These are phyloP conservation scores for Odontarrhena argentea DNA, from an alignment of 345 rosid genomes.

Conservation along the genomic window DNA sequence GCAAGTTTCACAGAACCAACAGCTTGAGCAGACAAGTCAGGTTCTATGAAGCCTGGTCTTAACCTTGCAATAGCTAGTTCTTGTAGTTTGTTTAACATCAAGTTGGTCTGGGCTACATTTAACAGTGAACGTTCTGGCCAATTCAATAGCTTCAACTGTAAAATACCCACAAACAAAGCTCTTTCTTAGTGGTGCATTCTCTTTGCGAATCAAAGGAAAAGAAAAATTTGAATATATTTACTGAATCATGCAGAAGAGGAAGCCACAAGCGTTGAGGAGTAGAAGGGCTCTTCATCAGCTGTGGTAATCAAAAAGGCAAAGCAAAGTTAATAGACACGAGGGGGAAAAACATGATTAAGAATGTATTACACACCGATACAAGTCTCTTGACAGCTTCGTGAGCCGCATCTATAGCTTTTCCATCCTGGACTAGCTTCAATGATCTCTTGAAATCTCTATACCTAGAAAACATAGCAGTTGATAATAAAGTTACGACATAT, in stretches of 20 bases:
- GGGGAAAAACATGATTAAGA: not conserved
- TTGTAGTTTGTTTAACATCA: slow-evolving; percentile 81
- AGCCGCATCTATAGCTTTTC: slow-evolving; percentile 61
- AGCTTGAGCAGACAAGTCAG: slow-evolving; percentile 63
- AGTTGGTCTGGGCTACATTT: slow-evolving; percentile 64
- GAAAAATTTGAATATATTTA: slow-evolving; percentile 36
- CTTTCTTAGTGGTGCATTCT: not conserved
- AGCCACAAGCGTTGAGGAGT: slow-evolving; percentile 94
- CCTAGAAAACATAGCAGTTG: slow-evolving; percentile 46
- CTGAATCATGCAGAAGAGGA: slow-evolving; percentile 87
- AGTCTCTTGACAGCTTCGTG: slow-evolving; percentile 77
- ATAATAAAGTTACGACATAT: slow-evolving; percentile 4
- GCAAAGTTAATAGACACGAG: slow-evolving; percentile 1
- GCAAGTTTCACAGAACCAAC: slow-evolving; percentile 73
- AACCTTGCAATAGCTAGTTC: slow-evolving; percentile 73
- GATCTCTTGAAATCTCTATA: slow-evolving; percentile 94
- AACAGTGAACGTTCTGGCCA: slow-evolving; percentile 75
- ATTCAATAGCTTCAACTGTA: slow-evolving; percentile 74
- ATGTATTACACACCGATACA: slow-evolving; percentile 53
- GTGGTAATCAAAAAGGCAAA: slow-evolving; percentile 38
- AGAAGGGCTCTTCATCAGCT: slow-evolving; percentile 91
- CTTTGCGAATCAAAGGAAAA: not conserved
- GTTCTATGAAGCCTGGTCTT: slow-evolving; percentile 68
- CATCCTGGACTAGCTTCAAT: slow-evolving; percentile 59
- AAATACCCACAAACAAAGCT: slow-evolving; percentile 1